Evolutionary conservation across 768 basidiomycete species (phyloP).

Genomic region (Hysterangium stoloniferum): DNA sequence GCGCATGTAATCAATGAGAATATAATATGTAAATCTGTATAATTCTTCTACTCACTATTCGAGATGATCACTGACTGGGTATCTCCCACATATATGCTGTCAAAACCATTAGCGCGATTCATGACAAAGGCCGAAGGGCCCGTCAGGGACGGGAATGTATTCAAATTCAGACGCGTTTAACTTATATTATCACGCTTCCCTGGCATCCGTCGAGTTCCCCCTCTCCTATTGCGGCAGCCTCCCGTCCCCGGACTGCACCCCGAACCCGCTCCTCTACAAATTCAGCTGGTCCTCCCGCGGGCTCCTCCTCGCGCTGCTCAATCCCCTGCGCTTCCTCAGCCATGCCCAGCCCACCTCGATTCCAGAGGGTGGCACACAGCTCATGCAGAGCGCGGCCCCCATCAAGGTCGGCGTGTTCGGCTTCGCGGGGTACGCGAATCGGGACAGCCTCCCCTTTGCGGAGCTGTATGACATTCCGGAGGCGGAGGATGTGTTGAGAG

Average conservation of each 20-base stretch:
- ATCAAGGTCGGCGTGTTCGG: constrained; percentile 97
- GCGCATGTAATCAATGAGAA: no score
- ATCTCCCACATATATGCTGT: no score
- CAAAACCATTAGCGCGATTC: no score
- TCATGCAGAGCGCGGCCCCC: constrained; percentile 87
- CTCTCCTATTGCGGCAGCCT: constrained; percentile 95
- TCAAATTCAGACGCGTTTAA: no score
- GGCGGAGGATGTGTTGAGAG: constrained; percentile 85
- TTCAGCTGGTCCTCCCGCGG: constrained; percentile 98
- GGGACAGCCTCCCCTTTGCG: constrained; percentile 84
- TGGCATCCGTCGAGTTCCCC: no score
- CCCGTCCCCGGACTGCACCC: constrained; percentile 82
- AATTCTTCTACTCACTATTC: no score
- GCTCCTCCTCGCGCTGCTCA: constrained; percentile 89
- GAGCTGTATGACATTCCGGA: constrained; percentile 92
- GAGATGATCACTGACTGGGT: no score
- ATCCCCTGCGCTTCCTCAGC: constrained; percentile 75
- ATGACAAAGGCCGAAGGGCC: no score
- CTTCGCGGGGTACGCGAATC: constrained; percentile 95
- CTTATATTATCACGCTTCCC: no score
- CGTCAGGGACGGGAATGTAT: no score
- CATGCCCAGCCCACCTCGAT: constrained; percentile 59
- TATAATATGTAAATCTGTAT: no score
- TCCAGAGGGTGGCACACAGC: constrained; percentile 65
- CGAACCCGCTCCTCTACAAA: constrained; percentile 97